Evolutionary conservation across 495 filamentous ascomycete species (phyloP), one percentile per base, ranked within the genome.

Genomic region (Daldinia grandis): DNA sequence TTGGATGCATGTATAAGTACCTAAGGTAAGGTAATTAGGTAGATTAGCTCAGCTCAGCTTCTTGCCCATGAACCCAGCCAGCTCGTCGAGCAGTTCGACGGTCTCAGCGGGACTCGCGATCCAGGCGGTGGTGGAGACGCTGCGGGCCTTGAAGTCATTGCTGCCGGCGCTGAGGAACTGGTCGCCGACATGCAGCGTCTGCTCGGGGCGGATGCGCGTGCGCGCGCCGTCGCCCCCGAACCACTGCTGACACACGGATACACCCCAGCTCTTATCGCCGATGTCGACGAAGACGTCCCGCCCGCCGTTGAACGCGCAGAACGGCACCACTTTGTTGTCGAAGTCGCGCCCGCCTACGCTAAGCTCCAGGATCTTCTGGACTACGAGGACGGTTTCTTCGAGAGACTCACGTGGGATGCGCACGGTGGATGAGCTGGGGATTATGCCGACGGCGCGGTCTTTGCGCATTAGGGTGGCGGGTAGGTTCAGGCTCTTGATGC

Each of bases 241-340:
- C 81, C 93, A 99, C n/a, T 87, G 84, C 82, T 98, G 95, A 63
- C 93, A 97, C 0, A 91, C 93, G 10, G 91, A 82, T 24, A 99
- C 96, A 64, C 96, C 96, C 89, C 93, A 95, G 42, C 90, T 91
- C 77, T 99, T 99, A 78, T 99, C 96, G 54, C 96, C 96, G 72
- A 99, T 98, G 80, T 99, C 96, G 38, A 99, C 95, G 76, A 99
- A 99, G 24, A 98, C 93, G 76, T 98, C 94, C 62, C 96, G 94
- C 7, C 95, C 94, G 24, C 93, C 95, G 78, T 99, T 98, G 82
- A 99, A 99, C 24, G 95, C 96, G 76, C 96, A 99, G 76, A 99
- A 99, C 1, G 96, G 95, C 19, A 99, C 81, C 4, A 87, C 78
- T 2, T 76, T 69, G 68, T 74, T 73, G 57, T 79, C 76, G 27